These are phyloP conservation scores for Ceratocystis variospora DNA, from an alignment of 2,329 filamentous ascomycete species.

Conservation along the genomic window DNA sequence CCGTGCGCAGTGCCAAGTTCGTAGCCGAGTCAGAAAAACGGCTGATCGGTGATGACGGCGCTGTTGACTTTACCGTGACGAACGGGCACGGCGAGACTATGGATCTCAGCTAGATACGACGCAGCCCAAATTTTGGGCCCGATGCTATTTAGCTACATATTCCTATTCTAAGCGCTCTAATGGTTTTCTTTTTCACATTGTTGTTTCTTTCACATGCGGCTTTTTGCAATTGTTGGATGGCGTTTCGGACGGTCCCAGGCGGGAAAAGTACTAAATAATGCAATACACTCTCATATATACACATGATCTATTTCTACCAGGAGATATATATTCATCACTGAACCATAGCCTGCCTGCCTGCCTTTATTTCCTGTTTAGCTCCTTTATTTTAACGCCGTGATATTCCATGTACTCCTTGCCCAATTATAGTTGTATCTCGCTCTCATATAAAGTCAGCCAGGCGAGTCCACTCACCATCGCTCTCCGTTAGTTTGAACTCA, in stretches of 20 bases:
- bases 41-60: slow-evolving; percentile 76
- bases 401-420: background rate
- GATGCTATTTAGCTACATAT: background rate
- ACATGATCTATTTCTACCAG: slow-evolving; percentile 7
- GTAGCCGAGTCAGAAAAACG: slow-evolving; percentile 82
- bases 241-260: slow-evolving; percentile 17
- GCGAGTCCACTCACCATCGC: slow-evolving; percentile 41
- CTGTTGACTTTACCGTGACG: slow-evolving; percentile 52
- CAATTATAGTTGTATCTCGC: background rate
- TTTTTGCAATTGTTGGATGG: slow-evolving; percentile 16
- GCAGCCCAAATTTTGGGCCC: too few relatives aligned
- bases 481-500: slow-evolving; percentile 53
- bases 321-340: background rate
- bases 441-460: slow-evolving; percentile 31
- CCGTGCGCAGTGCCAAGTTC: slow-evolving; percentile 75
- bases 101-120: slow-evolving; percentile 30
- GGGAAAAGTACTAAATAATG: slow-evolving; percentile 19
- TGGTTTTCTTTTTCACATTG: slow-evolving; percentile 11
- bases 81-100: slow-evolving; percentile 41
- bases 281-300: slow-evolving; percentile 16
- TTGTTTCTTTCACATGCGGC: slow-evolving; percentile 11
- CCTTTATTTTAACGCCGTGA: background rate
- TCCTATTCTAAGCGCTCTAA: background rate
- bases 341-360: too few relatives aligned
- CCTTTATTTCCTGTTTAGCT: background rate